Evolutionary conservation across 305 asterid species (phyloP).

Genomic region (Rubia tinctorum): DNA sequence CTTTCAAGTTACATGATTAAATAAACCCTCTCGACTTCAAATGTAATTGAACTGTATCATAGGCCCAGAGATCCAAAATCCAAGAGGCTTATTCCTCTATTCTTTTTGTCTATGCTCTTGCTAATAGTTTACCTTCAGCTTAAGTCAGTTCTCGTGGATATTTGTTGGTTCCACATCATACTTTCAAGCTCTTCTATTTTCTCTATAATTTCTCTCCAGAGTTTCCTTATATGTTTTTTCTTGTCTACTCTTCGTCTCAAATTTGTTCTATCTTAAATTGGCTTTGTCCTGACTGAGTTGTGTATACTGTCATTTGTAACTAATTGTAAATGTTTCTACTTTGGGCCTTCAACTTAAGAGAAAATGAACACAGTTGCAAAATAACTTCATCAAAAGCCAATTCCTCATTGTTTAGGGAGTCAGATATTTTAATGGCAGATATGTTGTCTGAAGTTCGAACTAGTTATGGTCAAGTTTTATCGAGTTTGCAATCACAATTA

Average conservation of each 20-base stretch:
- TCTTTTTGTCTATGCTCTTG: background rate
- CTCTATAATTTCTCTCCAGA: background rate
- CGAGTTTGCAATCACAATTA: background rate
- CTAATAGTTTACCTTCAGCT: background rate
- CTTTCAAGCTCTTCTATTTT: background rate
- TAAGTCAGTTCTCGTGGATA: background rate
- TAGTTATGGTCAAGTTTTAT: background rate
- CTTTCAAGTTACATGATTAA: background rate
- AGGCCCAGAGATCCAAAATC: background rate
- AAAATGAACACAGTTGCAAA: background rate
- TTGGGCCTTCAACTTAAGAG: background rate
- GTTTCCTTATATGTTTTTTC: background rate
- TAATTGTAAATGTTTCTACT: background rate
- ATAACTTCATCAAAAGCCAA: background rate
- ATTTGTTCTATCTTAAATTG: background rate
- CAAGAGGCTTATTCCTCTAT: background rate
- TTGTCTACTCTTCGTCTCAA: background rate
- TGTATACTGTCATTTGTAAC: background rate
- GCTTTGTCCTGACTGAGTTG: background rate
- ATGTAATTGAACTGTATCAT: background rate
- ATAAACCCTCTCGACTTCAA: background rate
- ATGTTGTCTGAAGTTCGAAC: background rate
- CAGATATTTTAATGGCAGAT: background rate
- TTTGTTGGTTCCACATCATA: background rate
- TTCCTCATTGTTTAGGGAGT: no score